Evolutionary conservation across 78 protist species (phyloP), one percentile per base, ranked within the genome.

Genomic region (Planoprotostelium fungivorum): DNA sequence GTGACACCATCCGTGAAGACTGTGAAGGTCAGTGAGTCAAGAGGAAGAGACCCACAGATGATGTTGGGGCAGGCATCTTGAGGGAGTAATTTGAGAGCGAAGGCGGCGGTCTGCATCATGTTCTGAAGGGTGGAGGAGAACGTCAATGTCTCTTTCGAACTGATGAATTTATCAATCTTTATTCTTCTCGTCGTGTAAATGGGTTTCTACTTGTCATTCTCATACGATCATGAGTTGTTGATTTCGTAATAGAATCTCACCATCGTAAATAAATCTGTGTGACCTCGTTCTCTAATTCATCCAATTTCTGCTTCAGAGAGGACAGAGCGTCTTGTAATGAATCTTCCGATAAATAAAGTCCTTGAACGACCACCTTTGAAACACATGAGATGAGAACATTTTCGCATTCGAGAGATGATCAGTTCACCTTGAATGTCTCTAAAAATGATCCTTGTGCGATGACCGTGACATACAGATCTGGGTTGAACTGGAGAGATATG

Each of bases 1-100:
- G 88, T 89, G 28, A 92, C 94, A 38, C 88, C 91, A 63, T 92
- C 94, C 35, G 94, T 92, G 28, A 92, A 28, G 9, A 92, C 63
- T 89, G 5, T 63, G 35, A 38, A 37, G 1, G 34, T 10, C 35
- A 10, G 36, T 34, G 31, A 63, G 1, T 87, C 9, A 28, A 37
- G 34, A 87, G 34, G 34, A 0, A 88, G 9, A 5, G 28, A 0
- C 0, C 28, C 34, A 73, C 35, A 84, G 36, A 23, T 88, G 37
- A 29, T 37, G 0, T 34, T 87, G 34, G 73, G 37, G 34, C 35
- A 37, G 36, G 87, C 28, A 73, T 34, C 36, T 38, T 38, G 36
- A 34, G 31, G 84, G 29, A 31, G 31, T 34, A 63, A 73, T n/a
- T n/a, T 31, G 36, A 89, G 35, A 5, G 51, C 84, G 23, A 0